Evolutionary conservation across 2,329 filamentous ascomycete species (phyloP).

Genomic region (Immersiporthe knoxdaviesiana): DNA sequence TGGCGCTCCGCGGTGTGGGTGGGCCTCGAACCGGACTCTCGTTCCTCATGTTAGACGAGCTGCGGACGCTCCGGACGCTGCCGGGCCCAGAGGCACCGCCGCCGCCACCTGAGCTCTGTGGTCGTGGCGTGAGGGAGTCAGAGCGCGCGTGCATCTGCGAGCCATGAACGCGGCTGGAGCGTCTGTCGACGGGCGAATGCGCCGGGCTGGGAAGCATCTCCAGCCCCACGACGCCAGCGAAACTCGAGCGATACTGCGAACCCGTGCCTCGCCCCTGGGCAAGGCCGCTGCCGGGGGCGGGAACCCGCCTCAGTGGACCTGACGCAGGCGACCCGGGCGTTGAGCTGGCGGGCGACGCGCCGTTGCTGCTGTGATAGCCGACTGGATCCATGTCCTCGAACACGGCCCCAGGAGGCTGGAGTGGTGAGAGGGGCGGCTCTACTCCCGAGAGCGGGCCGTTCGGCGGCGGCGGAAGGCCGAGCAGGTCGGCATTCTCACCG

Average conservation of each 20-base stretch:
- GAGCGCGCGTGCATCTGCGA: conserved; percentile 24
- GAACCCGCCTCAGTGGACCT: conserved; percentile 24
- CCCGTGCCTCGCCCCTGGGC: conserved; percentile 29
- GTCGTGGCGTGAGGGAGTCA: conserved; percentile 15
- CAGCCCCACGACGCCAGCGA: conserved; percentile 38
- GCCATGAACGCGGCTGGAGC: conserved; percentile 29
- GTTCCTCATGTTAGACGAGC: conserved; percentile 33
- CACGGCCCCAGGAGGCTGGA: conserved; percentile 36
- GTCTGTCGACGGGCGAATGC: conserved; percentile 23
- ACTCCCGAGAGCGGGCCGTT: conserved; percentile 20
- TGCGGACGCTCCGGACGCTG: conserved; percentile 30
- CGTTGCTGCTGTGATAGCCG: conserved; percentile 27
- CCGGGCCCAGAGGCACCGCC: conserved; percentile 19
- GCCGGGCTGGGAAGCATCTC: conserved; percentile 38
- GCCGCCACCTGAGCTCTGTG: conserved; percentile 5
- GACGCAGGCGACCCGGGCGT: conserved; percentile 23
- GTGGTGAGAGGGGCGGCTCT: conserved; percentile 32
- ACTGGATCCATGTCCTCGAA: conserved; percentile 38
- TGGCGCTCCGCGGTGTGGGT: conserved; percentile 25
- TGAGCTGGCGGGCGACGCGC: conserved; percentile 32
- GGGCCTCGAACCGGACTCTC: conserved; percentile 8
- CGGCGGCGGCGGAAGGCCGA: conserved; percentile 33
- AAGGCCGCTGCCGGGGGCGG: conserved; percentile 23
- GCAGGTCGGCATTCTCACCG: conserved; percentile 33
- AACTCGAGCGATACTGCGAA: conserved; percentile 40